Evolutionary conservation across 352 stramenopile species (phyloP).

Genomic region (Pilasporangium apinafurcum): DNA sequence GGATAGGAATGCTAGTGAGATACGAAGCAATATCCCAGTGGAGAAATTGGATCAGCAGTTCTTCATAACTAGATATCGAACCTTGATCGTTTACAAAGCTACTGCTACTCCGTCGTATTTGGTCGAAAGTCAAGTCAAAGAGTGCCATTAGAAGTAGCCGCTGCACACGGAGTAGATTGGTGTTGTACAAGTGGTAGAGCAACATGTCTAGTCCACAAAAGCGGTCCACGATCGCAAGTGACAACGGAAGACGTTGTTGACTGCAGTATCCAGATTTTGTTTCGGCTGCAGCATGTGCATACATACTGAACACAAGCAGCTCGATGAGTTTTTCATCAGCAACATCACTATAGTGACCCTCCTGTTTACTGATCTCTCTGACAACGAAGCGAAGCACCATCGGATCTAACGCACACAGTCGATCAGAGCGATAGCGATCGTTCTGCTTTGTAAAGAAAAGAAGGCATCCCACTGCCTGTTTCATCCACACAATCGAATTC

Average conservation of each 20-base stretch:
- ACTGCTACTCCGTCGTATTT: neutral
- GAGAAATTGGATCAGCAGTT: conserved; percentile 6
- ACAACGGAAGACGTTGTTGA: conserved; percentile 1
- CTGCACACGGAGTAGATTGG: neutral
- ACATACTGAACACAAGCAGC: conserved; percentile 9
- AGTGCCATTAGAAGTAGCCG: conserved; percentile 12
- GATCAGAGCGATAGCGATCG: conserved; percentile 17
- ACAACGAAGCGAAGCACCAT: conserved; percentile 24
- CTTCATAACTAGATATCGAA: neutral
- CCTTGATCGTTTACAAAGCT: too few species aligned
- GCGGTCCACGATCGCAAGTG: neutral
- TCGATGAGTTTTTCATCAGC: conserved; percentile 2
- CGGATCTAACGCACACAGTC: conserved; percentile 19
- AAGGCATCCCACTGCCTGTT: conserved; percentile 19
- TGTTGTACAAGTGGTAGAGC: conserved; percentile 5
- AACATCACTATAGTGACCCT: conserved; percentile 3
- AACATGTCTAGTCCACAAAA: conserved; percentile 9
- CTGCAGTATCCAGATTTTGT: neutral
- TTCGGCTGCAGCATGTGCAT: conserved; percentile 1
- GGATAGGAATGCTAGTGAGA: neutral
- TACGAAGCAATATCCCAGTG: neutral
- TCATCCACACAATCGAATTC: conserved; percentile 13
- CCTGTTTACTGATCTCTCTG: conserved; percentile 12
- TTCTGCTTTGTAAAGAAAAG: conserved; percentile 26
- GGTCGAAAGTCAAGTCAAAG: conserved; percentile 10